phyloP scores from a whole-genome alignment of 768 basidiomycete genomes.

The Psilocybe cyanescens region DNA sequence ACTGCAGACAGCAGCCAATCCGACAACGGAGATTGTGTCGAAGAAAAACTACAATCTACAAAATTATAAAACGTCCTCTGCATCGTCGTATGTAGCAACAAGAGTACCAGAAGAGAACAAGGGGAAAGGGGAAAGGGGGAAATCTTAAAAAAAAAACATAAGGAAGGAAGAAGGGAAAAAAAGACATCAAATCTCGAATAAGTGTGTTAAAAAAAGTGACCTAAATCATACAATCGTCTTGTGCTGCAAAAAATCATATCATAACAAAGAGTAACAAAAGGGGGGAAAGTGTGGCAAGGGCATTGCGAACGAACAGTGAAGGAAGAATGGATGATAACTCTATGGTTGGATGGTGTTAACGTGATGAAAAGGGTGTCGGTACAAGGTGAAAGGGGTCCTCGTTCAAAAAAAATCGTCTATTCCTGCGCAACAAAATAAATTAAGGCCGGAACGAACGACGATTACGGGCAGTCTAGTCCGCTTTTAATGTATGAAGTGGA shows the following conservation, averaged over 20 bases:
- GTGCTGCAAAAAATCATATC: slow-evolving; percentile 26
- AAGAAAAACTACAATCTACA: slow-evolving; percentile 12
- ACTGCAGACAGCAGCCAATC: slow-evolving; percentile 8
- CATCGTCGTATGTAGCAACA: slow-evolving; percentile 2
- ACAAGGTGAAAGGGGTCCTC: background rate
- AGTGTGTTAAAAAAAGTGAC: slow-evolving; percentile 16
- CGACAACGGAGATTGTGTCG: slow-evolving; percentile 2
- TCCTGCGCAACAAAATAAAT: slow-evolving; percentile 7
- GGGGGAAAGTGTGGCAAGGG: slow-evolving; percentile 6
- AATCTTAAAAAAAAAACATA: background rate
- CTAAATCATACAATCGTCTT: slow-evolving; percentile 30
- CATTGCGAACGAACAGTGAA: slow-evolving; percentile 13
- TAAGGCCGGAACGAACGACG: slow-evolving; percentile 3
- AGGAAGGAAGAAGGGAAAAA: slow-evolving; percentile 3
- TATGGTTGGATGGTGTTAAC: slow-evolving; percentile 4
- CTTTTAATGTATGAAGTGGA: background rate
- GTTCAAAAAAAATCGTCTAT: background rate
- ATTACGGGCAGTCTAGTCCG: slow-evolving; percentile 1
- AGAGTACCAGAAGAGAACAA: background rate
- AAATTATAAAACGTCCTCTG: slow-evolving; percentile 6
- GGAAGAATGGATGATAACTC: slow-evolving; percentile 8
- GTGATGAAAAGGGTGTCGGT: background rate
- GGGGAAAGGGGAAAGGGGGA: background rate
- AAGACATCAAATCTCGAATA: slow-evolving; percentile 23
- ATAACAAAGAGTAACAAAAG: slow-evolving; percentile 13